These are phyloP conservation scores for Phytopythium sindhum DNA, from an alignment of 352 stramenopile species.

Conservation along the genomic window DNA sequence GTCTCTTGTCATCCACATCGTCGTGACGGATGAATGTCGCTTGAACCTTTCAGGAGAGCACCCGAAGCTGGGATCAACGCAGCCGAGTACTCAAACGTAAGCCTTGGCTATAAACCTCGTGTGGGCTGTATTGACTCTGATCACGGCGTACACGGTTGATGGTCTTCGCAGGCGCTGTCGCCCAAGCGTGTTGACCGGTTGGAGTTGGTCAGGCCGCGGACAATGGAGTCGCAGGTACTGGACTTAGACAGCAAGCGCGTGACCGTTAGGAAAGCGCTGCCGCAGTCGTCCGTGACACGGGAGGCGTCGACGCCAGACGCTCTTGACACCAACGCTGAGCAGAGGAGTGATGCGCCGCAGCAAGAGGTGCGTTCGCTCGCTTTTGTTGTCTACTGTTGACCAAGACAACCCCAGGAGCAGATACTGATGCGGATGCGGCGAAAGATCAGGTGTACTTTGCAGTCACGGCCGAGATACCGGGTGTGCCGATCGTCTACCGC, in stretches of 20 bases:
- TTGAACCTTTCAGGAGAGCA: background rate
- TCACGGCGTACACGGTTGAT: background rate
- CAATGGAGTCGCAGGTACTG: slow-evolving; percentile 8
- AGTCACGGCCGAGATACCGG: slow-evolving; percentile 61
- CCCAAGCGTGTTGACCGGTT: background rate
- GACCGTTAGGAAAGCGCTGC: background rate
- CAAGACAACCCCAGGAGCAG: background rate
- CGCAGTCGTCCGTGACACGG: background rate
- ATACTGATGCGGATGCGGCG: background rate
- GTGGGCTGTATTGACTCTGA: background rate
- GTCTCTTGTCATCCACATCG: background rate
- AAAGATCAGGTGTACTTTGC: slow-evolving; percentile 71
- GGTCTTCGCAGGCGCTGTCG: background rate
- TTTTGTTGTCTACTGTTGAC: background rate
- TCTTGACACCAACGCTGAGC: slow-evolving; percentile 11
- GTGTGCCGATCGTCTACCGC: slow-evolving; percentile 68
- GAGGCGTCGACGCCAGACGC: background rate
- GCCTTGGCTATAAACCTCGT: background rate
- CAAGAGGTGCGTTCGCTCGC: slow-evolving; percentile 31
- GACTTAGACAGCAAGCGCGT: background rate
- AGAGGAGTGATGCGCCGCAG: slow-evolving; percentile 18
- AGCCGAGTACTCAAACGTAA: background rate
- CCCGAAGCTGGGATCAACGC: background rate
- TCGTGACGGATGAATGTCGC: background rate
- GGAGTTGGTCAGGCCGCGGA: slow-evolving; percentile 2